phyloP scores from a whole-genome alignment of 176 grass and related monocot genomes.

The Panicum miliaceum region DNA sequence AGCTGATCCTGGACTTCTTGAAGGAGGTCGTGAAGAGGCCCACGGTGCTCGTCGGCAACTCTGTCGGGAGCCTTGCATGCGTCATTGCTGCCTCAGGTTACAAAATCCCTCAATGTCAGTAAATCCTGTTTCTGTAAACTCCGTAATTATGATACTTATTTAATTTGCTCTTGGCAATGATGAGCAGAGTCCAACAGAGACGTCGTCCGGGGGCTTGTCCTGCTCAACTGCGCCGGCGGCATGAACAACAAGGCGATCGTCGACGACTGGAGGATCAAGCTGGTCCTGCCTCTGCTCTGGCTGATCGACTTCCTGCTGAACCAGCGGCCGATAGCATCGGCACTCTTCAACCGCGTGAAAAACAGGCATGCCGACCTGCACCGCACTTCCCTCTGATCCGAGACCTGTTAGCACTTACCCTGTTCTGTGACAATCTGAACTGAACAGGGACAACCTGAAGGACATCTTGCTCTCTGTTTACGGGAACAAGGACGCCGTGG shows the following conservation, averaged over 20 bases:
- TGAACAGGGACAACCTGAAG: conserved; percentile 72
- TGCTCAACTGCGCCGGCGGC: conserved; percentile 86
- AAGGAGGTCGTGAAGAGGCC: conserved; percentile 82
- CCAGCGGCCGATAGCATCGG: conserved; percentile 70
- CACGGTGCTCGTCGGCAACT: conserved; percentile 85
- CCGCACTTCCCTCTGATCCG: not conserved
- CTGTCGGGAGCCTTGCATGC: conserved; percentile 92
- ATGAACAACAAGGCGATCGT: conserved; percentile 99
- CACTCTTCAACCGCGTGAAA: conserved; percentile 77
- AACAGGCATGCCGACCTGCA: conserved; percentile 44
- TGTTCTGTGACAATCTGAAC: not conserved
- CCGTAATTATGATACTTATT: not conserved
- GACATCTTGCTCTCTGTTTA: conserved; percentile 76
- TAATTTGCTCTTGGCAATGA: conserved; percentile 6
- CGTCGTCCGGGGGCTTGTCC: conserved; percentile 72
- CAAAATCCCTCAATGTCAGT: not conserved
- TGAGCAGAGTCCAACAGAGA: conserved; percentile 60
- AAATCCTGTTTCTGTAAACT: not conserved
- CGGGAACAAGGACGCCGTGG: conserved; percentile 75
- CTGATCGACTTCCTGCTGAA: conserved; percentile 86
- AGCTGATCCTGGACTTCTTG: conserved; percentile 97
- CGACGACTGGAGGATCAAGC: conserved; percentile 95
- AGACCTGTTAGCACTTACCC: not conserved
- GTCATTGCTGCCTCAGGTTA: conserved; percentile 89
- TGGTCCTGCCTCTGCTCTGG: conserved; percentile 79